Evolutionary conservation across 192 early-diverging fungal species (phyloP).

Genomic region (Helicostylum pulchrum): DNA sequence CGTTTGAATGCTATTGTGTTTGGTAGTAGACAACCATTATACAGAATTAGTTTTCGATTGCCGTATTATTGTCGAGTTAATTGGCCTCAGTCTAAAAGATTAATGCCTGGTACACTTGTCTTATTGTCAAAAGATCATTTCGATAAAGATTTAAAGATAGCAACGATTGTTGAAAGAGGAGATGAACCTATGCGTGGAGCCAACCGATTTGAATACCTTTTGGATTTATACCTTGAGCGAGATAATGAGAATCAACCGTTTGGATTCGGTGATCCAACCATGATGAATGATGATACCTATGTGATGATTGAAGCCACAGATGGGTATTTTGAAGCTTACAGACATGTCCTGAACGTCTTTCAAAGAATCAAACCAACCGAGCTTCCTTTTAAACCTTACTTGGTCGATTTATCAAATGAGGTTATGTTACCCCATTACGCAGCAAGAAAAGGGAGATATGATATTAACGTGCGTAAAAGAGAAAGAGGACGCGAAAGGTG

Average conservation of each 20-base stretch:
- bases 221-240: conserved; percentile 28
- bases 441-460: conserved; percentile 16
- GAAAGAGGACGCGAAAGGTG: not conserved
- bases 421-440: conserved; percentile 42
- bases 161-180: conserved; percentile 44
- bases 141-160: conserved; percentile 42
- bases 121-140: conserved; percentile 50
- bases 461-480: conserved; percentile 5
- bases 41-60: conserved; percentile 46
- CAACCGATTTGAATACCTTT: conserved; percentile 32
- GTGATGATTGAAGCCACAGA: conserved; percentile 39
- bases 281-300: conserved; percentile 22
- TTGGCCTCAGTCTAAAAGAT: conserved; percentile 50
- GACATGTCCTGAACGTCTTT: conserved; percentile 44
- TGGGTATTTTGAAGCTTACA: conserved; percentile 51
- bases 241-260: conserved; percentile 28
- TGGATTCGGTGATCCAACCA: conserved; percentile 29
- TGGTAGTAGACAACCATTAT: conserved; percentile 36
- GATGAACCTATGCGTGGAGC: conserved; percentile 41
- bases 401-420: conserved; percentile 36
- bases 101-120: conserved; percentile 55
- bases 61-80: conserved; percentile 42
- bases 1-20: conserved; percentile 44
- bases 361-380: conserved; percentile 37
- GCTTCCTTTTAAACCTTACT: conserved; percentile 41